These are phyloP conservation scores for Ceratopteris richardii DNA, from an alignment of 75 land plant species.

Conservation along the genomic window DNA sequence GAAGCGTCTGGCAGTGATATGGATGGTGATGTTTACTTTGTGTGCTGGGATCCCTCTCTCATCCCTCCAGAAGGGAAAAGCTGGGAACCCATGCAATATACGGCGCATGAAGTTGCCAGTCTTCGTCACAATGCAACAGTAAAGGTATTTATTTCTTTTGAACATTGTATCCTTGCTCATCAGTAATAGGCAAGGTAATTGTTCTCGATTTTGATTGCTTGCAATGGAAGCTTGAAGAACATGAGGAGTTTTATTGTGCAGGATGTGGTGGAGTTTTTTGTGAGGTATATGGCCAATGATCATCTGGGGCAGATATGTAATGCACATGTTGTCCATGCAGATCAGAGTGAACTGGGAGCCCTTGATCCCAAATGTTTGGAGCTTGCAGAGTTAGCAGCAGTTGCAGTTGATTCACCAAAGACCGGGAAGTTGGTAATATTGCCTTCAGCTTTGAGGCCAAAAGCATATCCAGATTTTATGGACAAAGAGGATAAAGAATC, in stretches of 20 bases:
- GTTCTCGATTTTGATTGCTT: too few species aligned
- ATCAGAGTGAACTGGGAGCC: constrained; percentile 60
- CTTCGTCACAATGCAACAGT: not conserved
- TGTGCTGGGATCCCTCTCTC: constrained; percentile 70
- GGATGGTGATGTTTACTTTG: constrained; percentile 94
- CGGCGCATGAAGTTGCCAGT: constrained; percentile 14
- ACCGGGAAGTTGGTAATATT: too few species aligned
- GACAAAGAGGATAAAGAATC: constrained; percentile 47
- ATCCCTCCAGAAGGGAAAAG: constrained; percentile 68
- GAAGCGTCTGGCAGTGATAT: constrained; percentile 97
- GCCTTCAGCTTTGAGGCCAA: constrained; percentile 47
- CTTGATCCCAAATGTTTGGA: constrained; percentile 54
- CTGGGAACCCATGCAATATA: constrained; percentile 70
- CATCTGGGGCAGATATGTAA: constrained; percentile 75
- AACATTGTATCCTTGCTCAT: not conserved
- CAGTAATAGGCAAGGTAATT: too few species aligned
- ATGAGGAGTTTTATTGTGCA: too few species aligned
- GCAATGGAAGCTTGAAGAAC: too few species aligned
- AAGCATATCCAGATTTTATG: constrained; percentile 86
- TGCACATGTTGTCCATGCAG: constrained; percentile 95
- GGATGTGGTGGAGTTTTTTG: too few species aligned
- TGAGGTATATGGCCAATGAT: constrained; percentile 81
- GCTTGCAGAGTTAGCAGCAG: constrained; percentile 76
- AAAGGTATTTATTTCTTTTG: not conserved
- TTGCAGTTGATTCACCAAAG: constrained; percentile 89